Base-by-base conservation (phyloP, 306 rosid species). In the Corylus avellana region DNA sequence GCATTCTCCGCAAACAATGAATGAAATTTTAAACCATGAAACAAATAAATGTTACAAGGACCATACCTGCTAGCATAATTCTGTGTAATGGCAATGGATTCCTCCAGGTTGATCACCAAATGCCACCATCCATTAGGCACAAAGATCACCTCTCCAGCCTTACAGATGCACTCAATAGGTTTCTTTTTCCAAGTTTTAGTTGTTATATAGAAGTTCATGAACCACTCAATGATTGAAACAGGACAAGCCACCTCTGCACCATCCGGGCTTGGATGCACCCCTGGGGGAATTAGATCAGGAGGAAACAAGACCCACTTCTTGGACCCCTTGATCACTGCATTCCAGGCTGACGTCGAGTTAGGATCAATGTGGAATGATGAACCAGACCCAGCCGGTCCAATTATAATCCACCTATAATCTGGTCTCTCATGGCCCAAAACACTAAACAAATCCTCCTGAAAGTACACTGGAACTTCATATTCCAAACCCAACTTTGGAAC, bases 111-210 rank as follows among this genome's bases (percentile, higher is more conserved):
- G 84, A 92, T 87, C 84, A 95, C 98, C 89, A 95, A 87, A 89
- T 95, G 98, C 98, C 98, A 95, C 98, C 98, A 95, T 69, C 98
- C 98, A 64, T 81, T 89, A 29, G 98, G 98, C 84, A 91, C 98
- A 87, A 92, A 95, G 76, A 95, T 78, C 67, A 95, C 89, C 49
- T 92, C 98, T 70, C 98, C 98, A n/a, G 98, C 93, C 80, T 88
- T 90, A 70, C 98, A 92, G 29, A 95, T 77, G 67, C 98, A 91
- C 83, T 95, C 98, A 68, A 92, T 79, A 59, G 97, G 98, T 54
- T 80, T 92, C 90, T 81, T 95, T 79, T 84, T 87, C 97, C 94
- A 90, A 83, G 67, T 85, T 84, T 88, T 91, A 0, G 97, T 90
- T 55, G 91, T 83, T 14, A 90, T 88, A 57, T 94, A 94, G 51